Base-by-base conservation (phyloP, 2,329 filamentous ascomycete species). In the Endoconidiophora laricicola region DNA sequence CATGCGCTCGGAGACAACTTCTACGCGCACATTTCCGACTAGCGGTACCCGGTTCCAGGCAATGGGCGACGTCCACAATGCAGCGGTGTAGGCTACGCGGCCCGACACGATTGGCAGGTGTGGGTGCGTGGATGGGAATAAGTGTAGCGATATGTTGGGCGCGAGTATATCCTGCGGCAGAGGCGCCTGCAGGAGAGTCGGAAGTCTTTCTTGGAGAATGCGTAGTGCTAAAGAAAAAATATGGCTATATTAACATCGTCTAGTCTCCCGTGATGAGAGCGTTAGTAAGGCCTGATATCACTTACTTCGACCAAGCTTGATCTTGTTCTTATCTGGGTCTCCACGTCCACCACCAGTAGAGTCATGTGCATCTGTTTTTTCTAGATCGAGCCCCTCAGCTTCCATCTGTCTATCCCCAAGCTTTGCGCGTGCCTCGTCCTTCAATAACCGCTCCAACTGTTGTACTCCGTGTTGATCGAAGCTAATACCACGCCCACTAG, bases 41-140 rank as follows among this genome's bases (percentile, higher is more conserved):
- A 96, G 77, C 2, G 91, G 91, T 1, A 98, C 74, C 24, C 85
- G 79, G 59, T 93, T 93, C 91, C 91, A 98, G 26, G 88, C 90
- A 47, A 98, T 82, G 0, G 91, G 91, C 0, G 88, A 87, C 0
- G 91, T 95, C 88, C 88, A 96, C 37, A 98, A 71, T 2, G 91
- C 91, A 16, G 91, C 90, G 36, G 83, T 83, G 63, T 98, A 98
- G 44, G 86, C 83, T 36, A 95, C 83, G 44, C 84, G 79, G 48
- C 91, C 91, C 24, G 85, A 86, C 39, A 96, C 91, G n/a, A 79
- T 83, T 33, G 91, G 91, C 2, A 98, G 83, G 62, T 90, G 83
- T 2, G 84, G 86, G 59, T 93, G 85, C 0, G 85, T 91, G 24
- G 78, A 77, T 37, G 79, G 79, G 62, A 83, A 83, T 56, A 83